Evolutionary conservation across 2,329 filamentous ascomycete genomes (phyloP).

Genomic region (Fusarium multiceps): DNA sequence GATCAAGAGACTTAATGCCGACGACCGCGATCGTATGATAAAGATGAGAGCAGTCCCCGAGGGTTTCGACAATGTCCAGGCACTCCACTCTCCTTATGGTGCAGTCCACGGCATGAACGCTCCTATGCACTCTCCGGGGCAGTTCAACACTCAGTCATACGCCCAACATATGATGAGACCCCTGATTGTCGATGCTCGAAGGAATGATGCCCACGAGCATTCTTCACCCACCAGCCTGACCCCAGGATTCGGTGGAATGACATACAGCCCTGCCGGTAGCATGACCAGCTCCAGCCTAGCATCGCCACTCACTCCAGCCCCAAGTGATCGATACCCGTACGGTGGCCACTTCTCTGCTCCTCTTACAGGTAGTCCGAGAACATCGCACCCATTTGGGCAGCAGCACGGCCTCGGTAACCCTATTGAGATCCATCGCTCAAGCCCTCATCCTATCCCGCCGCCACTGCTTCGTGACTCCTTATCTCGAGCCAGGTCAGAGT

Average conservation of each 20-base stretch:
- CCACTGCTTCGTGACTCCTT: slow-evolving; percentile 68
- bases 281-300: slow-evolving; percentile 66
- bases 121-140: slow-evolving; percentile 61
- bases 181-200: slow-evolving; percentile 75
- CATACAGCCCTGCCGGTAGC: slow-evolving; percentile 66
- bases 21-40: slow-evolving; percentile 77
- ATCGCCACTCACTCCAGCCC: slow-evolving; percentile 67
- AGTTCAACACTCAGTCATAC: slow-evolving; percentile 62
- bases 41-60: slow-evolving; percentile 78
- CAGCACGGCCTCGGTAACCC: slow-evolving; percentile 59
- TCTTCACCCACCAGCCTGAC: slow-evolving; percentile 75
- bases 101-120: slow-evolving; percentile 66
- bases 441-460: slow-evolving; percentile 66
- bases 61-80: slow-evolving; percentile 76
- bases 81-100: slow-evolving; percentile 74
- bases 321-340: slow-evolving; percentile 66
- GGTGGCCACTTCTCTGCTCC: slow-evolving; percentile 60
- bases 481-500: slow-evolving; percentile 67
- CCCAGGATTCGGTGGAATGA: slow-evolving; percentile 74
- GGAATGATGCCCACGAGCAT: slow-evolving; percentile 72
- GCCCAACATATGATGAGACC: slow-evolving; percentile 73
- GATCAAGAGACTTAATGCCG: slow-evolving; percentile 76
- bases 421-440: slow-evolving; percentile 59
- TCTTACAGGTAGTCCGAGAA: slow-evolving; percentile 60
- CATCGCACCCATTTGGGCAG: slow-evolving; percentile 64